Percentiles rank a stretch among this genome's conserved stretches.
Evolutionary conservation across 2,329 filamentous ascomycete species (phyloP).

Genomic region (Cladorrhinum sp.): DNA sequence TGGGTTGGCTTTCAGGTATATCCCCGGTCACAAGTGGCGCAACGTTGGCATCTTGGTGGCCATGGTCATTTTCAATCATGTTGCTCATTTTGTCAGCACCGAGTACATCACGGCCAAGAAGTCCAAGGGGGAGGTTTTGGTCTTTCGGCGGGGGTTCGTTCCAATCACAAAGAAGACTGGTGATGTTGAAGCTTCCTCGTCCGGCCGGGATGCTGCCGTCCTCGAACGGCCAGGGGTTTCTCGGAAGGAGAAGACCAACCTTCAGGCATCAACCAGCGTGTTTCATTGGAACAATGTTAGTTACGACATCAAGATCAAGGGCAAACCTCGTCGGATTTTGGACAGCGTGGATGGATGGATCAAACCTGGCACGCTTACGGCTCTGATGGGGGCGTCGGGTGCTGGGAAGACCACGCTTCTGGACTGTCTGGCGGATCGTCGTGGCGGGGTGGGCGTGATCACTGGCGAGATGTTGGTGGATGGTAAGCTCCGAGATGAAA

Average conservation of each 20-base stretch:
- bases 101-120: not conserved
- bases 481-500: conserved; percentile 39
- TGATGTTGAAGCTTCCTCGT: too few relatives aligned
- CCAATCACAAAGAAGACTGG: too few relatives aligned
- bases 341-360: conserved; percentile 71
- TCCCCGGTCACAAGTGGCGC: conserved; percentile 44
- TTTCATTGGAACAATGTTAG: conserved; percentile 67
- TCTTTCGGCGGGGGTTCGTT: not conserved
- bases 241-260: too few relatives aligned
- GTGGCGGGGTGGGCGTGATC: conserved; percentile 54
- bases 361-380: conserved; percentile 68
- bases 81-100: conserved; percentile 42
- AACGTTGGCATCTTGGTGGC: conserved; percentile 51
- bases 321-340: conserved; percentile 53
- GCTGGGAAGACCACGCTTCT: conserved; percentile 58
- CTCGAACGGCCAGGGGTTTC: too few relatives aligned
- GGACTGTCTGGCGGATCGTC: conserved; percentile 53
- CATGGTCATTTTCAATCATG: conserved; percentile 43
- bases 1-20: conserved; percentile 42
- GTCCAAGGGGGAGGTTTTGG: not conserved
- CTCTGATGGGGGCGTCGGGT: conserved; percentile 54
- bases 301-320: conserved; percentile 58
- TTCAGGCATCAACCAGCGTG: too few relatives aligned
- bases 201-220: too few relatives aligned
- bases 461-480: conserved; percentile 63